These are phyloP conservation scores for Picea engelmannii DNA, from an alignment of 83 land plant species.

Conservation along the genomic window DNA sequence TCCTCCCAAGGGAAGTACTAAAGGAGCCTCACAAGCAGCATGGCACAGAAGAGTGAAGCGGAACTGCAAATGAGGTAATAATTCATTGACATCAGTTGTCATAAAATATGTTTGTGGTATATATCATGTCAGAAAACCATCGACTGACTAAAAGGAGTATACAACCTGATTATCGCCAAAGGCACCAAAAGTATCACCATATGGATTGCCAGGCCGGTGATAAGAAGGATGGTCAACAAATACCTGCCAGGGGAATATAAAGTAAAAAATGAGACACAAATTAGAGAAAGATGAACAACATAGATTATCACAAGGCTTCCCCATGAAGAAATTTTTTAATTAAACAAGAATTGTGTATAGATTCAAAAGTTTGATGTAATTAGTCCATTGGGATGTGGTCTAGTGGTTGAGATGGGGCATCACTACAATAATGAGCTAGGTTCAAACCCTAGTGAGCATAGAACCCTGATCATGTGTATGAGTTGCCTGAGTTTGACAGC, in stretches of 20 bases:
- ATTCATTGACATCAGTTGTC: neutral
- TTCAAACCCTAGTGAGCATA: no score
- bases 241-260: conserved; percentile 49
- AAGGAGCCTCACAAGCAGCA: conserved; percentile 98
- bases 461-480: no score
- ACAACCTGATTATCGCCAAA: conserved; percentile 95
- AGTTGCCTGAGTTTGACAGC: no score
- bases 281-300: neutral
- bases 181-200: conserved; percentile 85
- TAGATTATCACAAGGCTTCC: neutral
- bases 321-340: neutral
- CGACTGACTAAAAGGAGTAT: neutral
- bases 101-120: neutral
- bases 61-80: conserved; percentile 50
- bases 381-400: no score
- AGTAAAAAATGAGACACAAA: neutral
- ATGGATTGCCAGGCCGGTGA: conserved; percentile 90
- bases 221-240: conserved; percentile 94
- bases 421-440: no score
- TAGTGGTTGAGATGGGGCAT: no score
- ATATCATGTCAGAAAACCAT: neutral
- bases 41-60: conserved; percentile 87
- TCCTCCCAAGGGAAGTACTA: conserved; percentile 89
- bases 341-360: neutral
- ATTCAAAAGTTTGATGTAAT: neutral